These are phyloP conservation scores for Spinellus fusiger DNA, from an alignment of 192 early-diverging fungal species.

Conservation along the genomic window DNA sequence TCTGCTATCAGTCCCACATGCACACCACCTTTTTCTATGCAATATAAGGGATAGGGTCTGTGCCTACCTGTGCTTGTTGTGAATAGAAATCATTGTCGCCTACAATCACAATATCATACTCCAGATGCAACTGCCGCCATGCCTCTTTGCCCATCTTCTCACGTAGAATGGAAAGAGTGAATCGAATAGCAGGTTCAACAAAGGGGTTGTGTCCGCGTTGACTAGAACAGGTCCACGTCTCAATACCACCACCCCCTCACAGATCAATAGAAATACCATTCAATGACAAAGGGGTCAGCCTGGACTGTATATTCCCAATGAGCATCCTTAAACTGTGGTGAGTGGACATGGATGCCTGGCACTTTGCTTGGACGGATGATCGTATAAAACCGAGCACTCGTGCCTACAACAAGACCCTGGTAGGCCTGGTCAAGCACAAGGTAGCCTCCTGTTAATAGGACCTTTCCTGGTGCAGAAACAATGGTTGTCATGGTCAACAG, in stretches of 20 bases:
- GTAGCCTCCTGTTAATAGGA: conserved; percentile 89
- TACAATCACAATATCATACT: conserved; percentile 69
- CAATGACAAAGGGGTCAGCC: background rate
- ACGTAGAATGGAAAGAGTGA: conserved; percentile 38
- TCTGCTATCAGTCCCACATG: background rate
- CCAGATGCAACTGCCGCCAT: conserved; percentile 28
- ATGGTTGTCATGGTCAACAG: conserved; percentile 19
- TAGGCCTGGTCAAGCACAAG: conserved; percentile 81
- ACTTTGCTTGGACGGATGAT: conserved; percentile 34
- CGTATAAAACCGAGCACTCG: conserved; percentile 80
- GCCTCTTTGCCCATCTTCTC: conserved; percentile 20
- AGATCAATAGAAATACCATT: too few species aligned
- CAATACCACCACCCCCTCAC: too few species aligned
- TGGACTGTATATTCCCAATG: conserved; percentile 63
- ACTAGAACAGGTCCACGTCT: too few species aligned
- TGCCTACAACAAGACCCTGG: conserved; percentile 79
- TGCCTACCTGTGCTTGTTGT: conserved; percentile 81
- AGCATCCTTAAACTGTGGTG: conserved; percentile 85
- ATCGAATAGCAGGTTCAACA: conserved; percentile 53
- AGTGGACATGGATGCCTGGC: conserved; percentile 52
- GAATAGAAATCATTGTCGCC: conserved; percentile 99
- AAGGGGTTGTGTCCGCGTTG: conserved; percentile 54
- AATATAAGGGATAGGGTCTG: too few species aligned
- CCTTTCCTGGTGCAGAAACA: conserved; percentile 93
- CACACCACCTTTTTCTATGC: too few species aligned